Conservation (phyloP, 495 filamentous ascomycete genomes). For the Penicillium taxi region DNA sequence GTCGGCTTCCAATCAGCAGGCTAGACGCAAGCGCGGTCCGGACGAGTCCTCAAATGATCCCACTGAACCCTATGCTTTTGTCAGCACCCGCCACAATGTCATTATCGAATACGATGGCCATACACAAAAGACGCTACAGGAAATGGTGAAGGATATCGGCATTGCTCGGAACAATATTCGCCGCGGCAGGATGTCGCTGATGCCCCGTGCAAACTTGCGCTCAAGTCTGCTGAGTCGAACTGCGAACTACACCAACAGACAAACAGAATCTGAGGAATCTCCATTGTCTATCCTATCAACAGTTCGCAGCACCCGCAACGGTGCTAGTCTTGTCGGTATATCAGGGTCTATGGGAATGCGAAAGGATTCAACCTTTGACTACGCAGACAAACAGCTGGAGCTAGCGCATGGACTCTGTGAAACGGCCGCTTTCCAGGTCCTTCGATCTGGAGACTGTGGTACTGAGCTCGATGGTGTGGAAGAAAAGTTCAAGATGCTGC, state of each 20-base stretch:
- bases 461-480: conserved; percentile 64
- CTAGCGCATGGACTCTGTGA: conserved; percentile 73
- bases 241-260: conserved; percentile 1
- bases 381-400: conserved; percentile 68
- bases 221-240: conserved; percentile 12
- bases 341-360: conserved; percentile 4
- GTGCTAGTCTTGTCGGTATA: conserved; percentile 14
- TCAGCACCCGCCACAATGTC: conserved; percentile 68
- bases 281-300: conserved; percentile 7
- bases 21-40: conserved; percentile 22
- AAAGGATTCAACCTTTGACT: conserved; percentile 49
- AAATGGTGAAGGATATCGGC: conserved; percentile 70
- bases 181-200: conserved; percentile 54
- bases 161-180: conserved; percentile 74
- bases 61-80: conserved; percentile 39
- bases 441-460: conserved; percentile 73
- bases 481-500: conserved; percentile 39
- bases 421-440: conserved; percentile 75
- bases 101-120: conserved; percentile 86
- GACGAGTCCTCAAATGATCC: conserved; percentile 28
- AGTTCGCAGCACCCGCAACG: conserved; percentile 28
- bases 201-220: conserved; percentile 17
- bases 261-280: conserved; percentile 4
- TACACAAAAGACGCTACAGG: conserved; percentile 71
- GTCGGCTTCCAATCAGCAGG: conserved; percentile 10